Base-by-base conservation (phyloP, 495 filamentous ascomycete species). In the Penicillium maclennaniae region DNA sequence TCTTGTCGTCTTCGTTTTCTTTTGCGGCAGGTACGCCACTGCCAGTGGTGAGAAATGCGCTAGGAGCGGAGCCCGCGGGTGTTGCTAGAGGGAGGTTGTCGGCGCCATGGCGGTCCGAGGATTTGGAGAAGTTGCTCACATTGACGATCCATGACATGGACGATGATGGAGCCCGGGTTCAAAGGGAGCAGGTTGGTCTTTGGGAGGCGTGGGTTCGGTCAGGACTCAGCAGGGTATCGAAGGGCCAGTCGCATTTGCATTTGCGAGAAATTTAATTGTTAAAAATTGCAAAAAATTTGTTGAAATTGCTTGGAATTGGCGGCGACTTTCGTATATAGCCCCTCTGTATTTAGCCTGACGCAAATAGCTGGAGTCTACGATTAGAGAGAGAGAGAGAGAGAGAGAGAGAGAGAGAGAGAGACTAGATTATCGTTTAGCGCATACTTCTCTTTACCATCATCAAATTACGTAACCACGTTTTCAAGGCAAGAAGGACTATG, bases 141-240 rank as follows among this genome's bases (percentile, higher is more conserved):
- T 51, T 70, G 12, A 67, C 64, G 15, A 69, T 65, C 3, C 77
- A 81, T 21, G 75, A 82, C 7, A 60, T 88, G 12, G 78, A 76
- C 5, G 86, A 89, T 54, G 75, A 86, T 54, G 84, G 83, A 1
- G 44, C 69, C 0, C 47, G 53, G 37, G 83, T 87, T 1, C 68
- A 57, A n/a, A 72, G 76, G 40, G 59, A 70, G 4, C 78, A 86
- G 58, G 70, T 79, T 44, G 76, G 78, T 51, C 62, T 80, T 47
- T 89, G 85, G 85, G 80, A 87, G 66, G 73, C 77, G 42, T 89
- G 85, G 86, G 83, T 78, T n/a, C 57, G 76, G 21, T 56, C 70
- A n/a, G 57, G 59, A 46, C 28, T 37, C 25, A 54, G 47, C 20
- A 41, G 50, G 31, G 34, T 46, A n/a, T 51, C 12, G 40, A 42